Conservation (phyloP, 164 flowering plant species). For the Annona cherimola region DNA sequence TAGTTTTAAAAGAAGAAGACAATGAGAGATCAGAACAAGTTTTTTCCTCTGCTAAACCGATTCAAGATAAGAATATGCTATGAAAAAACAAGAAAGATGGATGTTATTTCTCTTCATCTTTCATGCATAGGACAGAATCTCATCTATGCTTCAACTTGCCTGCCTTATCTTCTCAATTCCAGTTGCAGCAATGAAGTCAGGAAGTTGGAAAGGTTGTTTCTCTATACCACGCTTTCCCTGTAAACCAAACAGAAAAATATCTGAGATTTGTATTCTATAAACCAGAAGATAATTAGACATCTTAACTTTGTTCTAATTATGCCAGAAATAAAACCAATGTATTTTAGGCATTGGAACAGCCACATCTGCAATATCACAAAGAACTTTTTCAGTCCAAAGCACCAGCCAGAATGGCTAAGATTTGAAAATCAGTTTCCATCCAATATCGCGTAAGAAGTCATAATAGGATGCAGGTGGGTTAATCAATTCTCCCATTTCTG, state of each 20-base stretch:
- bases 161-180: constrained; percentile 99
- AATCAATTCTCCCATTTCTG: constrained; percentile 16
- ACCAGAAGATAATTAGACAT: background rate
- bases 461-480: constrained; percentile 14
- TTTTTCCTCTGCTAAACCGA: background rate
- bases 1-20: too few species aligned
- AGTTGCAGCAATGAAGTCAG: constrained; percentile 97
- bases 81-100: background rate
- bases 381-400: constrained; percentile 28
- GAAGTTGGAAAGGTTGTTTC: constrained; percentile 98
- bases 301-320: constrained; percentile 5
- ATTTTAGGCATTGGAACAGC: constrained; percentile 12
- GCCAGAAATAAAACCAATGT: constrained; percentile 7
- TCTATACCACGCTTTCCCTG: constrained; percentile 99
- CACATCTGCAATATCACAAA: constrained; percentile 24
- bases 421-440: constrained; percentile 21
- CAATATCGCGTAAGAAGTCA: constrained; percentile 24
- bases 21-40: background rate
- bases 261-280: constrained; percentile 31
- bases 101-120: background rate
- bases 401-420: constrained; percentile 15
- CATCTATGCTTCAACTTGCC: constrained; percentile 28
- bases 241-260: constrained; percentile 20
- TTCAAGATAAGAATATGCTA: background rate
- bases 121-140: background rate